phyloP scores from a whole-genome alignment of 495 filamentous ascomycete genomes.

The Saxispiralis lemnorum region DNA sequence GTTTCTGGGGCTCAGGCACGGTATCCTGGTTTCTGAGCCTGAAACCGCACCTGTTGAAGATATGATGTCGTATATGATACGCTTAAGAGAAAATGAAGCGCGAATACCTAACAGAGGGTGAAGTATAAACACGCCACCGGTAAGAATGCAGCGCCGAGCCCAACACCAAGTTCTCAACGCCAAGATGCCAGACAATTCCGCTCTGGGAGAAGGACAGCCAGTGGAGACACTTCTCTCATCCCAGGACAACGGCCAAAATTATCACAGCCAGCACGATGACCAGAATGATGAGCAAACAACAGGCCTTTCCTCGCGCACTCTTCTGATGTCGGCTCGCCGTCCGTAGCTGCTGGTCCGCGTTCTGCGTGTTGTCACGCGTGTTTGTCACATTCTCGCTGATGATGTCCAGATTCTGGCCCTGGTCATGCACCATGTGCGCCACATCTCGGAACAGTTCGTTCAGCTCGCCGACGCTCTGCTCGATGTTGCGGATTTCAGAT shows the following conservation, averaged over 20 bases:
- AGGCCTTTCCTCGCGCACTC: slow-evolving; percentile 78
- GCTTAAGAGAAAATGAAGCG: too few species aligned
- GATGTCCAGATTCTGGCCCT: slow-evolving; percentile 76
- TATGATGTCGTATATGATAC: too few species aligned
- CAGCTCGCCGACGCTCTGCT: slow-evolving; percentile 83
- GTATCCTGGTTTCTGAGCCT: too few species aligned
- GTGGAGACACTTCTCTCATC: slow-evolving; percentile 22
- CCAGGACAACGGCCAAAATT: slow-evolving; percentile 62
- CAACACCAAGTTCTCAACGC: too few species aligned
- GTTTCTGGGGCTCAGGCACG: too few species aligned
- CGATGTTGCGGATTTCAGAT: slow-evolving; percentile 88
- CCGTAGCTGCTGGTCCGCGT: slow-evolving; percentile 68
- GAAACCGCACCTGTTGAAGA: too few species aligned
- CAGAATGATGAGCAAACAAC: slow-evolving; percentile 80
- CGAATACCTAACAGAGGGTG: too few species aligned
- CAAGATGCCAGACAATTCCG: too few species aligned
- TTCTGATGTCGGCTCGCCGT: slow-evolving; percentile 80
- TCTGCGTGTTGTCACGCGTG: slow-evolving; percentile 58
- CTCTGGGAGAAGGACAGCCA: too few species aligned
- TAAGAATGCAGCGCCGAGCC: too few species aligned
- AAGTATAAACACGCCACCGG: too few species aligned
- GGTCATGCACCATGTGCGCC: slow-evolving; percentile 85
- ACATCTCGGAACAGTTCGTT: slow-evolving; percentile 96
- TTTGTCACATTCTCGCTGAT: slow-evolving; percentile 75
- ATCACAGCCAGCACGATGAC: slow-evolving; percentile 77